These are phyloP conservation scores for Selaginella tamariscina DNA, from an alignment of 75 land plant species.

Conservation along the genomic window DNA sequence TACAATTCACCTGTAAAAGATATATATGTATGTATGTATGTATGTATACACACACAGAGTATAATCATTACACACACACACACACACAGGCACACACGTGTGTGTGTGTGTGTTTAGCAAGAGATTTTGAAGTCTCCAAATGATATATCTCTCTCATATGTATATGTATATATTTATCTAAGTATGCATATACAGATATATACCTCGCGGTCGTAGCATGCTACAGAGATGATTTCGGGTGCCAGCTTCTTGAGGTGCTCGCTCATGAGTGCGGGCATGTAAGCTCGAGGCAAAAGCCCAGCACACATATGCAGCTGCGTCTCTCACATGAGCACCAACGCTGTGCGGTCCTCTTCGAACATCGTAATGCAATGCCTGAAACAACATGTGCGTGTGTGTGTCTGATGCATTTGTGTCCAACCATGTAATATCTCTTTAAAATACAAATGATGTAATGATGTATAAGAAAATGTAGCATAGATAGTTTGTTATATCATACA, in stretches of 20 bases:
- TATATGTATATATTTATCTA: no score
- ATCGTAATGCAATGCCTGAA: constrained; percentile 97
- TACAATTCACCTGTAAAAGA: constrained; percentile 72
- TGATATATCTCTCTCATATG: no score
- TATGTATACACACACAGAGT: constrained; percentile 5
- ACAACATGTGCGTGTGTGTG: no score
- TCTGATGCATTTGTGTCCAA: neutral
- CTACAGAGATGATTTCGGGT: constrained; percentile 73
- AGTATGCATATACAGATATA: neutral
- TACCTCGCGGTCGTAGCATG: constrained; percentile 99
- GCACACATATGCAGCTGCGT: constrained; percentile 99
- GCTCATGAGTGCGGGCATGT: constrained; percentile 63
- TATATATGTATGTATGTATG: neutral
- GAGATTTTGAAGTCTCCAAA: neutral
- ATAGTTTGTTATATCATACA: no score
- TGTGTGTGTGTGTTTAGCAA: constrained; percentile 5
- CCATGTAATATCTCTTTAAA: neutral
- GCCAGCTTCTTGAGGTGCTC: constrained; percentile 55
- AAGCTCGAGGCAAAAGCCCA: constrained; percentile 99
- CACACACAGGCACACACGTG: constrained; percentile 1
- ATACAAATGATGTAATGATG: no score
- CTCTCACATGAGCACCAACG: constrained; percentile 96
- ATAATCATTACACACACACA: no score
- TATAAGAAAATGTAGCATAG: no score
- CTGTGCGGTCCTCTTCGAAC: constrained; percentile 92